phyloP scores from a whole-genome alignment of 345 rosid species.

The Ailanthus altissimus region DNA sequence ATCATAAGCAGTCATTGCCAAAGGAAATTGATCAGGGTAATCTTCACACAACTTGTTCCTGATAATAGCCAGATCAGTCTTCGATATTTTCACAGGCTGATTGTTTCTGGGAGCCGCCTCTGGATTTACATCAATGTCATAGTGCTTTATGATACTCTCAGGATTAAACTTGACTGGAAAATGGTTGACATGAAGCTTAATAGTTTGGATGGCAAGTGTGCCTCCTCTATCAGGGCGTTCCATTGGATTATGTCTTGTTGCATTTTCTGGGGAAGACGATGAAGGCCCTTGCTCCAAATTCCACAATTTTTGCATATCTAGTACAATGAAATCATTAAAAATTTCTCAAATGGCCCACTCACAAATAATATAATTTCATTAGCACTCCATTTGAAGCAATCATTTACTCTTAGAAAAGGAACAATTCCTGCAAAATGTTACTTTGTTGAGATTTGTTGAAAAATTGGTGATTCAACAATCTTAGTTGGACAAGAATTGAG shows the following conservation, averaged over 20 bases:
- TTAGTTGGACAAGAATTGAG: no score
- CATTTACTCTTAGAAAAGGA: background rate
- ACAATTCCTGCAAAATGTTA: background rate
- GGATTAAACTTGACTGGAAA: conserved; percentile 57
- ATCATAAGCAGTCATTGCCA: conserved; percentile 69
- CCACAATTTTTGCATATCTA: conserved; percentile 21
- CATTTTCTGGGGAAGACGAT: conserved; percentile 2
- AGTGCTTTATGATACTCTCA: conserved; percentile 51
- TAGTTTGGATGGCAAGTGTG: conserved; percentile 30
- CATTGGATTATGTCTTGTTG: conserved; percentile 32
- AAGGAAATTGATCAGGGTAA: conserved; percentile 46
- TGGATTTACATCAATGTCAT: conserved; percentile 64
- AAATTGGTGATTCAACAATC: no score
- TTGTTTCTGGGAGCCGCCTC: conserved; percentile 29
- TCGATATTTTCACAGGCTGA: conserved; percentile 44
- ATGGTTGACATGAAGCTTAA: conserved; percentile 62
- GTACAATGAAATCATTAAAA: conserved; percentile 6
- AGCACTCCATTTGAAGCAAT: background rate
- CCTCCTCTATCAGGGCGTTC: conserved; percentile 78
- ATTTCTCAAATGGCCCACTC: background rate
- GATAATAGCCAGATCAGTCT: conserved; percentile 42
- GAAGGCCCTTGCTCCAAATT: conserved; percentile 27
- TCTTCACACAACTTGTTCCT: conserved; percentile 58
- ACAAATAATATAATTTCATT: background rate
- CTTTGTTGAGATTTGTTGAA: background rate